These are phyloP conservation scores for Colletotrichum brevisporum DNA, from an alignment of 2,329 filamentous ascomycete genomes.

Conservation along the genomic window DNA sequence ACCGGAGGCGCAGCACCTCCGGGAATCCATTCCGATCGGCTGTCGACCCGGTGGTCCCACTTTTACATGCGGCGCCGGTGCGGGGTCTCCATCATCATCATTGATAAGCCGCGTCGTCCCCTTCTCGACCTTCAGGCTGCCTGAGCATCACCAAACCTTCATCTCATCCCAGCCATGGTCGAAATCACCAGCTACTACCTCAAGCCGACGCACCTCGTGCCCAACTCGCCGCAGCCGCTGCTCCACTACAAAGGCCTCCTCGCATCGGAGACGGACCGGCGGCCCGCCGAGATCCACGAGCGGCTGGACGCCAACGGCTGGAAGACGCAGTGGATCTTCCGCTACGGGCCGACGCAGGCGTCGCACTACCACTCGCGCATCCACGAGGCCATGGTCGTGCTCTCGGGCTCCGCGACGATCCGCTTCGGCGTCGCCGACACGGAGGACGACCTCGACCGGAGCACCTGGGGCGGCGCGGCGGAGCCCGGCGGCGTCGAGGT, in stretches of 20 bases:
- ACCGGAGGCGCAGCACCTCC: background rate
- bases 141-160: background rate
- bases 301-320: conserved; percentile 58
- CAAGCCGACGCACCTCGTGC: conserved; percentile 59
- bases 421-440: conserved; percentile 69
- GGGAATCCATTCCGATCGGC: background rate
- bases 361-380: conserved; percentile 71
- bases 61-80: background rate
- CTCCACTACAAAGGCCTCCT: conserved; percentile 66
- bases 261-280: background rate
- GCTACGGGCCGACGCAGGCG: conserved; percentile 67
- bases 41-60: background rate
- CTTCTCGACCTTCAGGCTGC: background rate
- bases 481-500: conserved; percentile 66
- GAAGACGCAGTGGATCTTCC: conserved; percentile 69
- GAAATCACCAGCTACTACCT: conserved; percentile 56
- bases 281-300: conserved; percentile 51
- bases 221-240: conserved; percentile 66
- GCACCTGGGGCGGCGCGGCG: conserved; percentile 52
- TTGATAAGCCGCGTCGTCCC: background rate
- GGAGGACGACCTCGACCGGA: conserved; percentile 52
- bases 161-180: conserved; percentile 42
- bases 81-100: background rate
- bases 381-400: conserved; percentile 71
- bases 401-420: conserved; percentile 66